Conservation (phyloP, 495 filamentous ascomycete genomes). For the Neurospora sp. region DNA sequence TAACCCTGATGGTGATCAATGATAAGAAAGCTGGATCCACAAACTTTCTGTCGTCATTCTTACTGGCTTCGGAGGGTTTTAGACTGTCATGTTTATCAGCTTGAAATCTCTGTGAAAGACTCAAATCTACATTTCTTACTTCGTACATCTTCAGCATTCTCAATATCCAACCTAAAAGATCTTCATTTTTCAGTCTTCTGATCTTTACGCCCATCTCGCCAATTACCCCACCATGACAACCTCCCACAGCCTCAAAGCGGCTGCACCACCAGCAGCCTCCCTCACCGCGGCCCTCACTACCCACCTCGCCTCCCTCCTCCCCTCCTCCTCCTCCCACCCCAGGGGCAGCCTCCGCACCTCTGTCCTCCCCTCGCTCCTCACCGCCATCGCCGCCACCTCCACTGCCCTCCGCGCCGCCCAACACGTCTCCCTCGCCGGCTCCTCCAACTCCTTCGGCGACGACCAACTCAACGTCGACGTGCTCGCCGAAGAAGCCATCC, state of each 20-base stretch:
- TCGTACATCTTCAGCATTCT: background rate
- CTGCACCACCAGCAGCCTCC: background rate
- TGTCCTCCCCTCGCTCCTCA: conserved; percentile 33
- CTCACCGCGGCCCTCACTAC: background rate
- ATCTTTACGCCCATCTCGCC: background rate
- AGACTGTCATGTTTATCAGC: background rate
- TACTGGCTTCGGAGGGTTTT: background rate
- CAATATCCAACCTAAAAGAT: background rate
- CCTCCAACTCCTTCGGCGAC: conserved; percentile 43
- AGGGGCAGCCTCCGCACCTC: conserved; percentile 12
- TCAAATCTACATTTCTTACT: background rate
- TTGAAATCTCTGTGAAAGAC: background rate
- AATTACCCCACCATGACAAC: background rate
- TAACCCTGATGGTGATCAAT: background rate
- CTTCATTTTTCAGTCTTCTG: background rate
- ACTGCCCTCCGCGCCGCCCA: conserved; percentile 27
- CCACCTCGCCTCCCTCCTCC: background rate
- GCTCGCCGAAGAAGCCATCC: conserved; percentile 34
- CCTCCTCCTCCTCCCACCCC: background rate
- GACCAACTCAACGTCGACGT: conserved; percentile 49
- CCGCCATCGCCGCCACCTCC: conserved; percentile 25
- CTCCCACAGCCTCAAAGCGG: background rate
- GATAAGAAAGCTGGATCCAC: background rate
- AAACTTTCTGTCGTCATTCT: background rate
- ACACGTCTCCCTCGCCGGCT: conserved; percentile 31